These are phyloP conservation scores for Huntiella omanensis DNA, from an alignment of 2,329 filamentous ascomycete species.

Conservation along the genomic window DNA sequence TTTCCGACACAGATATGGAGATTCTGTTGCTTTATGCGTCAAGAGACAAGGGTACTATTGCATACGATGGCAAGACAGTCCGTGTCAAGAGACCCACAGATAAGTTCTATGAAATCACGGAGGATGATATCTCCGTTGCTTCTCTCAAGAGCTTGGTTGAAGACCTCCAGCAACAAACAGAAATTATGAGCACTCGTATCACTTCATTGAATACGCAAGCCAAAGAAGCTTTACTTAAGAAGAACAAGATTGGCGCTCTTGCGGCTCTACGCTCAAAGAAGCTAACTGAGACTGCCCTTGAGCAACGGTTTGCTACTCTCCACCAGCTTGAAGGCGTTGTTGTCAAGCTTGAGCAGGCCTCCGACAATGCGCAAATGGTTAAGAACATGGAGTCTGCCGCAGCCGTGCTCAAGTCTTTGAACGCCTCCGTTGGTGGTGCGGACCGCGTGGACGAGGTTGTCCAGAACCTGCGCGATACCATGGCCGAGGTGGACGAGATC, in stretches of 20 bases:
- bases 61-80: conserved; percentile 48
- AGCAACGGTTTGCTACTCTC: conserved; percentile 53
- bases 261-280: conserved; percentile 71
- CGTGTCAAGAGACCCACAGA: conserved; percentile 40
- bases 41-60: conserved; percentile 42
- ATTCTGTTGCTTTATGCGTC: conserved; percentile 51
- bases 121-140: conserved; percentile 67
- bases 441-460: conserved; percentile 60
- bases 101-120: conserved; percentile 34
- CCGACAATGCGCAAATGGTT: conserved; percentile 68
- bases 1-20: conserved; percentile 48
- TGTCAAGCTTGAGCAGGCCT: conserved; percentile 66
- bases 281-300: conserved; percentile 53
- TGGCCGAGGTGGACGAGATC: conserved; percentile 67
- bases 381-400: conserved; percentile 65
- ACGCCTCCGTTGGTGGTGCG: conserved; percentile 57
- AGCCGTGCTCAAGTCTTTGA: conserved; percentile 51
- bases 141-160: conserved; percentile 63
- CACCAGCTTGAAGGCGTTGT: conserved; percentile 70
- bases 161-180: conserved; percentile 55
- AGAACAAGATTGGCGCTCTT: conserved; percentile 58
- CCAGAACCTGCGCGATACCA: conserved; percentile 58
- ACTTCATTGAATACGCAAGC: conserved; percentile 45
- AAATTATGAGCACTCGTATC: conserved; percentile 46
- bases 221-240: conserved; percentile 48